These are phyloP conservation scores for Cercospora berteroae DNA, from an alignment of 2,329 filamentous ascomycete genomes.

Conservation along the genomic window DNA sequence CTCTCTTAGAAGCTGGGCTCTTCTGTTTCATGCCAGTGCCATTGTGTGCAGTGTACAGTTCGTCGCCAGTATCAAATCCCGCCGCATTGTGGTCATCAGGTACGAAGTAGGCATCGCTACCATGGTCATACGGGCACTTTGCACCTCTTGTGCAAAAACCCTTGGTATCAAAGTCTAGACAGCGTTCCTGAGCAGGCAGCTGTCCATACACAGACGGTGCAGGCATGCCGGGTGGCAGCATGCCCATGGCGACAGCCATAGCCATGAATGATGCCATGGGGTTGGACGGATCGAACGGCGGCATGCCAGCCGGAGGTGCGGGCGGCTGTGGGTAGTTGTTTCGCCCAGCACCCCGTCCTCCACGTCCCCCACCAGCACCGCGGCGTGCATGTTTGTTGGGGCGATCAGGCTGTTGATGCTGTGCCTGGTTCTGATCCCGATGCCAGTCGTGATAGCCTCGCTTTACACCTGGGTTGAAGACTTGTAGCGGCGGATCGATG, in stretches of 20 bases:
- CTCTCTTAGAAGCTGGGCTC: constrained; percentile 36
- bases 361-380: constrained; percentile 44
- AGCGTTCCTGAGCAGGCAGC: constrained; percentile 44
- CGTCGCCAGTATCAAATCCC: constrained; percentile 61
- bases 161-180: constrained; percentile 69
- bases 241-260: constrained; percentile 58
- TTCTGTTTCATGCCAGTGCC: constrained; percentile 23
- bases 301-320: constrained; percentile 46
- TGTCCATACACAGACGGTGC: constrained; percentile 18
- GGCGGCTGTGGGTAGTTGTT: constrained; percentile 39
- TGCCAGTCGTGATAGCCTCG: constrained; percentile 57
- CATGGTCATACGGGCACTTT: constrained; percentile 69
- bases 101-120: constrained; percentile 50
- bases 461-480: constrained; percentile 49
- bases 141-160: constrained; percentile 68
- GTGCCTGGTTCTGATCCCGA: constrained; percentile 41
- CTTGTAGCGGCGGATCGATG: constrained; percentile 29
- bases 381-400: constrained; percentile 61
- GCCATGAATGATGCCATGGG: constrained; percentile 62
- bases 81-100: constrained; percentile 41
- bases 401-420: constrained; percentile 42
- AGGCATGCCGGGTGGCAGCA: constrained; percentile 46
- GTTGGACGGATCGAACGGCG: constrained; percentile 58
- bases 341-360: constrained; percentile 18
- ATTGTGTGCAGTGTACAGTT: constrained; percentile 34